phyloP scores from a whole-genome alignment of 805 yeast species.

The Clavispora santaluciae region DNA sequence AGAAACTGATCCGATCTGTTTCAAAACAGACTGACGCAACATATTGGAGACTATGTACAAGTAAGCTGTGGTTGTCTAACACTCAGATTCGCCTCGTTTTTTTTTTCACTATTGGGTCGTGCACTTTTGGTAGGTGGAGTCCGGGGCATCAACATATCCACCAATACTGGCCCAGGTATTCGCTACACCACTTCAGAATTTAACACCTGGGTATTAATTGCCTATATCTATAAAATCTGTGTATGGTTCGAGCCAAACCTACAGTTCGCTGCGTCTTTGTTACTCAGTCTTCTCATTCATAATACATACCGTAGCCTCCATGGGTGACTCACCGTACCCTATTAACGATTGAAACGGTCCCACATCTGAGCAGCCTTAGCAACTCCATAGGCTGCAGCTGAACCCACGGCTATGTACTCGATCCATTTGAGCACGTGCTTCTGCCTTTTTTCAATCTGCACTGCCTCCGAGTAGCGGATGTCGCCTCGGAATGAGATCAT shows the following conservation, averaged over 20 bases:
- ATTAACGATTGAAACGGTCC: not conserved
- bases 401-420: conserved; percentile 17
- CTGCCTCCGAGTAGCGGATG: conserved; percentile 68
- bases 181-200: too few relatives aligned
- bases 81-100: not conserved
- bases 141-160: not conserved
- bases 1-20: conserved; percentile 5
- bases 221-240: too few relatives aligned
- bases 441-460: conserved; percentile 52
- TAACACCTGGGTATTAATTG: too few relatives aligned
- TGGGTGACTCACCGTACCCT: not conserved
- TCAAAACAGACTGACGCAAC: conserved; percentile 15
- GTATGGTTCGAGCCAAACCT: too few relatives aligned
- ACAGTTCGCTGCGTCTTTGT: too few relatives aligned
- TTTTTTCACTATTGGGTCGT: conserved; percentile 1
- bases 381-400: conserved; percentile 8
- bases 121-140: conserved; percentile 1
- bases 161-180: too few relatives aligned
- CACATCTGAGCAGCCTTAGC: conserved; percentile 10
- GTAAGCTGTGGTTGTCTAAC: not conserved
- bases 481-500: conserved; percentile 90
- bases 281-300: too few relatives aligned
- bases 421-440: conserved; percentile 39
- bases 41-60: conserved; percentile 4
- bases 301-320: not conserved